phyloP scores from a whole-genome alignment of 208 protist species.

The Leishmania lainsoni region DNA sequence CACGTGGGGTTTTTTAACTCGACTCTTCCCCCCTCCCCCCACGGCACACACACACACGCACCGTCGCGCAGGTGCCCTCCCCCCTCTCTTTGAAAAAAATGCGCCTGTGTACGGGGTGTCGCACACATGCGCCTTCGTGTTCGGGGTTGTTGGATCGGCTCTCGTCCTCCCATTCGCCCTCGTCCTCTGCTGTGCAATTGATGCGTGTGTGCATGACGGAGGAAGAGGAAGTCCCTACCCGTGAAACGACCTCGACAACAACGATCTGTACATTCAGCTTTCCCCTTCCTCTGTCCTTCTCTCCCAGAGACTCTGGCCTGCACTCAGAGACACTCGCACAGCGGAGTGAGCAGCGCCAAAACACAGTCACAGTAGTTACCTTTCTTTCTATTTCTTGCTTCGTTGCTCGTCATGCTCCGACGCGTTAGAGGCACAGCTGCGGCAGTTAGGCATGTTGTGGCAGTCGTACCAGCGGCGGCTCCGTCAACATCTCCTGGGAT shows the following conservation, averaged over 20 bases:
- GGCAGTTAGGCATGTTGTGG: not conserved
- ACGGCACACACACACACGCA: too few species aligned
- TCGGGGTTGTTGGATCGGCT: too few species aligned
- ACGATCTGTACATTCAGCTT: not conserved
- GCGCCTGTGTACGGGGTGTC: too few species aligned
- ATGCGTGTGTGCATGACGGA: not conserved
- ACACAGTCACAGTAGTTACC: not conserved
- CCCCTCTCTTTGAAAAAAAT: too few species aligned
- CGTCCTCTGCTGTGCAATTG: too few species aligned
- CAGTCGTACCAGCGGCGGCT: not conserved
- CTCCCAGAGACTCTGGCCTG: not conserved
- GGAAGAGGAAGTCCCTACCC: too few species aligned
- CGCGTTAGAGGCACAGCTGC: conserved; percentile 13
- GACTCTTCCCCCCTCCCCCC: too few species aligned
- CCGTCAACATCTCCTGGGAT: not conserved
- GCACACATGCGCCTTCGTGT: too few species aligned
- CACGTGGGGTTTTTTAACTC: too few species aligned
- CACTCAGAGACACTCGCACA: not conserved
- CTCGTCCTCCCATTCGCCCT: too few species aligned
- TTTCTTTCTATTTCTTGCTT: not conserved
- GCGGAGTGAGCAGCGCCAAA: not conserved
- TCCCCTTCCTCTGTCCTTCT: not conserved
- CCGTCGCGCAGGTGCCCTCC: too few species aligned
- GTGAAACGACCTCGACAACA: not conserved
- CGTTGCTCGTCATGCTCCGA: conserved; percentile 16